Percentiles rank a stretch among this genome's conserved stretches.
Conservation (phyloP, 306 rosid genomes). For the Pueraria montana region DNA sequence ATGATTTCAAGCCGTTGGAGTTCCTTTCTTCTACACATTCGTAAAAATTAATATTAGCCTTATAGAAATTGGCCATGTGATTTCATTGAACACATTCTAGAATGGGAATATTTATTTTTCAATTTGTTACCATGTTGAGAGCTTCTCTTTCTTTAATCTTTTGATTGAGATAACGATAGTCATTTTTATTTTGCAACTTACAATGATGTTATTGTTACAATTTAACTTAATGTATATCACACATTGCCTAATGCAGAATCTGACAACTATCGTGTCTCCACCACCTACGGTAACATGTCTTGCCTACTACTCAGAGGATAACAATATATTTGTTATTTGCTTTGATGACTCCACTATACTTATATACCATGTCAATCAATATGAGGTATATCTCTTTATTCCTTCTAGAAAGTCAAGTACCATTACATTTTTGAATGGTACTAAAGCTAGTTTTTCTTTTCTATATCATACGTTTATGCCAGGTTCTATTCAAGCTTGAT, state of each 20-base stretch:
- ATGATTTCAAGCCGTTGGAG: not conserved
- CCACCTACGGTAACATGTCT: constrained; percentile 59
- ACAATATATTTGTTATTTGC: constrained; percentile 51
- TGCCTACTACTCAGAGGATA: constrained; percentile 50
- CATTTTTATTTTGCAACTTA: not conserved
- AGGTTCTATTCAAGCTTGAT: constrained; percentile 27
- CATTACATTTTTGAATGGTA: not conserved
- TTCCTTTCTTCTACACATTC: not conserved
- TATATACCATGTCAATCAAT: constrained; percentile 18
- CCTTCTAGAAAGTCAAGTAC: not conserved
- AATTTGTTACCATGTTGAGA: no score
- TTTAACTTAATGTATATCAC: not conserved
- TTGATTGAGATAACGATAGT: not conserved
- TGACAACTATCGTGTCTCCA: constrained; percentile 34
- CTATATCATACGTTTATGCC: not conserved
- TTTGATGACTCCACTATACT: constrained; percentile 47
- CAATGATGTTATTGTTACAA: not conserved
- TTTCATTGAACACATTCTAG: not conserved
- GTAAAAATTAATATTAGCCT: no score
- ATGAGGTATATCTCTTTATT: constrained; percentile 24
- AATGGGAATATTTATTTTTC: not conserved
- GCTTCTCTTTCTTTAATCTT: not conserved
- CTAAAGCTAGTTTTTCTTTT: not conserved
- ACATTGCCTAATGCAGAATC: constrained; percentile 35
- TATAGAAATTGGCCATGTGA: not conserved